Evolutionary conservation across 257 asterid species (phyloP).

Genomic region (Solanum microdontum): DNA sequence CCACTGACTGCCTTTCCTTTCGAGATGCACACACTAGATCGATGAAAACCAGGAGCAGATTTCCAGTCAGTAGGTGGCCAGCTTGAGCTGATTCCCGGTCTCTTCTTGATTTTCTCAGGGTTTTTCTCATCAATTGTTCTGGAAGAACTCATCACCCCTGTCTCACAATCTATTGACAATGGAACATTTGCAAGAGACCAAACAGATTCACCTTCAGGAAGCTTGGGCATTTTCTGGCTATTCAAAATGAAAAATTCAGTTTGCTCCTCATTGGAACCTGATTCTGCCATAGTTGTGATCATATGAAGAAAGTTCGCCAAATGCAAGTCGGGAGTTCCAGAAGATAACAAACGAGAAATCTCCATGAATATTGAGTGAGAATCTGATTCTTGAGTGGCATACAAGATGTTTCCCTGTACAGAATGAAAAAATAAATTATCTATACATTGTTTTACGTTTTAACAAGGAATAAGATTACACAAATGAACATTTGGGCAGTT

Average conservation of each 20-base stretch:
- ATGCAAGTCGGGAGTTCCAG: slow-evolving; percentile 54
- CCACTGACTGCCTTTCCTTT: background rate
- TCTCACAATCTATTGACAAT: slow-evolving; percentile 19
- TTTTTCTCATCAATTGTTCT: slow-evolving; percentile 19
- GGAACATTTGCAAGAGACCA: slow-evolving; percentile 51
- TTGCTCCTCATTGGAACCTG: slow-evolving; percentile 82
- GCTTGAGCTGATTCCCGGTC: slow-evolving; percentile 21
- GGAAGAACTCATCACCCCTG: background rate
- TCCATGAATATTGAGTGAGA: slow-evolving; percentile 66
- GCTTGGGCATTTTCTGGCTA: slow-evolving; percentile 72
- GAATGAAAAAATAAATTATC: background rate
- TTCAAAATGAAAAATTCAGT: slow-evolving; percentile 62
- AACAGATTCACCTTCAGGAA: slow-evolving; percentile 45
- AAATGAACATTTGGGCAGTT: background rate
- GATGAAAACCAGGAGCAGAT: slow-evolving; percentile 51
- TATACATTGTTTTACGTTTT: background rate
- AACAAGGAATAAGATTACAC: background rate
- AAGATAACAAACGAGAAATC: slow-evolving; percentile 50
- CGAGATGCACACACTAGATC: background rate
- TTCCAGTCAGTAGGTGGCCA: slow-evolving; percentile 84
- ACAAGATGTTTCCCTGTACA: slow-evolving; percentile 56
- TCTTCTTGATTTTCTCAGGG: slow-evolving; percentile 12
- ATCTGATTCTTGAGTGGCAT: slow-evolving; percentile 53
- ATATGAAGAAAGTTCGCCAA: slow-evolving; percentile 91
- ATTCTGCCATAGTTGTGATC: slow-evolving; percentile 68